Evolutionary conservation across 352 stramenopile genomes (phyloP).

Genomic region (Heterotrichella gracilis): DNA sequence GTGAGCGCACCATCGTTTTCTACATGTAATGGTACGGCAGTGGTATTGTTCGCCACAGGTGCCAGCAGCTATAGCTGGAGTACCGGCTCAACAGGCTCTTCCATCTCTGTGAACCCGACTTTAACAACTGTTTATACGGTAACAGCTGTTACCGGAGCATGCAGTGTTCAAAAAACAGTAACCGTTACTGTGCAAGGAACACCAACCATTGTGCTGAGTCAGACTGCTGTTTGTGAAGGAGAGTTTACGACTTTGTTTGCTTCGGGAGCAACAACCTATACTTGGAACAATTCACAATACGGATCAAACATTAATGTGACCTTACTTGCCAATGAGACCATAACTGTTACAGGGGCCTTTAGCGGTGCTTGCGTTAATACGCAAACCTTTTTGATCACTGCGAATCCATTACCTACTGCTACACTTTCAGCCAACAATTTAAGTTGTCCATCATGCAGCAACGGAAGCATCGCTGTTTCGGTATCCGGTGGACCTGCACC

Average conservation of each 20-base stretch:
- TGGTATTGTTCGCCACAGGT: not conserved
- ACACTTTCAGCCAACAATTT: not conserved
- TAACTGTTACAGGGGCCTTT: not conserved
- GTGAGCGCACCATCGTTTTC: not conserved
- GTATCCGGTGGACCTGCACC: not conserved
- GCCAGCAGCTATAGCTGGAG: not conserved
- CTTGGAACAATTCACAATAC: not conserved
- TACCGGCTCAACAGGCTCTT: not conserved
- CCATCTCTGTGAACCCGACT: not conserved
- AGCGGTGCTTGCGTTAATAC: not conserved
- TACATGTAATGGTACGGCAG: not conserved
- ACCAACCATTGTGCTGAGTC: not conserved
- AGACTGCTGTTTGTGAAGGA: not conserved
- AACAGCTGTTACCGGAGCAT: not conserved
- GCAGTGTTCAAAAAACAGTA: not conserved
- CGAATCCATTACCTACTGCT: not conserved
- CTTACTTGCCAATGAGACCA: not conserved
- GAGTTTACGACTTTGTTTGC: not conserved
- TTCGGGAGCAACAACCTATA: not conserved
- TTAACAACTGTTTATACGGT: not conserved
- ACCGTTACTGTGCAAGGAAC: not conserved
- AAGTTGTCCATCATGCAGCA: not conserved
- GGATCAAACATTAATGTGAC: not conserved
- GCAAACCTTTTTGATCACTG: not conserved
- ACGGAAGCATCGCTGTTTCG: not conserved